Evolutionary conservation across 78 protist species (phyloP).

Genomic region (Thecamonas trahens): DNA sequence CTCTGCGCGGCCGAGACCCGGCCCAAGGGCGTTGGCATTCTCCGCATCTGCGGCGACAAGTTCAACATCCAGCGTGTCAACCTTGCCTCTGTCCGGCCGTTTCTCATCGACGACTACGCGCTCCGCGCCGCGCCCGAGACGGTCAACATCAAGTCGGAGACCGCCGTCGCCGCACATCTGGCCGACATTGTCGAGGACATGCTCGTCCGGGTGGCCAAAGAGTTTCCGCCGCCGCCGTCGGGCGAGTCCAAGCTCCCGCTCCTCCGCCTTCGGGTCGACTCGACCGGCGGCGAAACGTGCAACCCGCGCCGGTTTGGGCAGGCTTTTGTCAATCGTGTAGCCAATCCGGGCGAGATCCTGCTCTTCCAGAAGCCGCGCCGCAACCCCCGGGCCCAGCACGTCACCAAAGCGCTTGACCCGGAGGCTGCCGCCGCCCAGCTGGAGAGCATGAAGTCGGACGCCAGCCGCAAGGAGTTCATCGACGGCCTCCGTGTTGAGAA

Average conservation of each 20-base stretch:
- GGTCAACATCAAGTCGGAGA: neutral
- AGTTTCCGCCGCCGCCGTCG: neutral
- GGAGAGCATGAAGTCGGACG: neutral
- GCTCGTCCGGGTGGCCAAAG: too few relatives aligned
- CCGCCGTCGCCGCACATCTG: neutral
- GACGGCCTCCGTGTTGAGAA: neutral
- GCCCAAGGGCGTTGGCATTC: conserved; percentile 69
- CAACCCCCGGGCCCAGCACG: too few relatives aligned
- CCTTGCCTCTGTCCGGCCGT: conserved; percentile 64
- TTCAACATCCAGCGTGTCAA: conserved; percentile 37
- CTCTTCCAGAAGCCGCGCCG: conserved; percentile 3
- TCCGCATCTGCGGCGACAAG: conserved; percentile 40
- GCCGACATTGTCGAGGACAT: neutral
- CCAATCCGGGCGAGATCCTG: conserved; percentile 68
- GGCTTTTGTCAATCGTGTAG: conserved; percentile 56
- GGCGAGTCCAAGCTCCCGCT: conserved; percentile 1
- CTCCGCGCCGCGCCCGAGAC: conserved; percentile 4
- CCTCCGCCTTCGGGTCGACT: conserved; percentile 41
- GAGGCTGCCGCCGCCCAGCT: neutral
- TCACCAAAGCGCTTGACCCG: neutral
- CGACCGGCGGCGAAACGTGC: conserved; percentile 27
- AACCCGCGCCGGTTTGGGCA: conserved; percentile 67
- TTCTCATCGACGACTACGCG: conserved; percentile 30
- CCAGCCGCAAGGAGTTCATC: neutral
- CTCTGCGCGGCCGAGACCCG: conserved; percentile 72